A percentile compares a stretch with the other conserved stretches of the same genome.
Evolutionary conservation across 305 asterid genomes (phyloP).

Genomic region (Fraxinus baroniana): DNA sequence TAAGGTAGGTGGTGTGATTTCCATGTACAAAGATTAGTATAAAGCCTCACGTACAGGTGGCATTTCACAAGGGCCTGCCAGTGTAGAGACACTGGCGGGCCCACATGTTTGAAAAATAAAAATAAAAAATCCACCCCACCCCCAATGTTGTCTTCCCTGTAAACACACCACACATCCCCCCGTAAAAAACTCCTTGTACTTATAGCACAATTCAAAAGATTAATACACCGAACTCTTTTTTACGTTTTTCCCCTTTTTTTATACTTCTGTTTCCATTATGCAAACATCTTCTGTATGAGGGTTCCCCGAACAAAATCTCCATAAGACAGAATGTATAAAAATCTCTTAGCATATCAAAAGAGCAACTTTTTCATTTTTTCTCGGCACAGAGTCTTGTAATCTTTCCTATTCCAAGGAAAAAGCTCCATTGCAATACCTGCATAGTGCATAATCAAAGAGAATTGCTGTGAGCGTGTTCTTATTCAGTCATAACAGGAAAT

Average conservation of each 20-base stretch:
- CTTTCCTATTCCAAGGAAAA: slow-evolving; percentile 54
- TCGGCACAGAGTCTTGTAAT: background rate
- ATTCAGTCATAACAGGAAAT: background rate
- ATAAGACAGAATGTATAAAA: background rate
- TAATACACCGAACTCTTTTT: background rate
- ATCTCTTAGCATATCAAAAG: background rate
- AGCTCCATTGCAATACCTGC: slow-evolving; percentile 81
- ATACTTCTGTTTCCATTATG: background rate
- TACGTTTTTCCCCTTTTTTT: background rate
- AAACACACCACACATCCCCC: too few relatives aligned
- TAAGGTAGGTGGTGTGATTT: background rate
- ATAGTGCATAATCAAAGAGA: background rate
- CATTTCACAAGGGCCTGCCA: too few relatives aligned
- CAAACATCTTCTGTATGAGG: slow-evolving; percentile 2
- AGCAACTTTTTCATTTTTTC: background rate
- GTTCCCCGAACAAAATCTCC: background rate
- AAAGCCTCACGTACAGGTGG: too few relatives aligned
- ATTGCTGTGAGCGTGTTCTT: background rate
- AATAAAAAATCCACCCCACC: too few relatives aligned
- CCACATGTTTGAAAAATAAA: too few relatives aligned
- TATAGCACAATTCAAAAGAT: too few relatives aligned
- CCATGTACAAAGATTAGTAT: background rate
- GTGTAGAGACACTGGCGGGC: too few relatives aligned
- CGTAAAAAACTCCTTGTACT: too few relatives aligned
- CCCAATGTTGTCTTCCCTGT: too few relatives aligned